A percentile compares a stretch with the other conserved stretches of the same genome.
phyloP scores from a whole-genome alignment of 2,329 filamentous ascomycete species.

The Thermothelomyces thermophilus region DNA sequence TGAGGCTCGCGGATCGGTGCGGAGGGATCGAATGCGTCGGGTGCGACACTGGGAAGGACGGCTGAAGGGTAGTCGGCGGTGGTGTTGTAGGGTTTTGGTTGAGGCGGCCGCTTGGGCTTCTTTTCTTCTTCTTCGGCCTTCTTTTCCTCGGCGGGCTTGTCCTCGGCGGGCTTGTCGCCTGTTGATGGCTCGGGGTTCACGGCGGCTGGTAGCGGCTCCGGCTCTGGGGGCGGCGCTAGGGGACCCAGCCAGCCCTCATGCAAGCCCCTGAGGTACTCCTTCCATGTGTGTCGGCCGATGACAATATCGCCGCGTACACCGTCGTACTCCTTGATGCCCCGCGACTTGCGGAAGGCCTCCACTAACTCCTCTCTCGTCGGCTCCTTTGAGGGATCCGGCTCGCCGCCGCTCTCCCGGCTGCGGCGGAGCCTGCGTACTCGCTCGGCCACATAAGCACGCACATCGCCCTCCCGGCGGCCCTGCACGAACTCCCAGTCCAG shows the following conservation, averaged over 20 bases:
- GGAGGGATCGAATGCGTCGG: conserved; percentile 65
- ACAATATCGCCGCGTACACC: conserved; percentile 79
- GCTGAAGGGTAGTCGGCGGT: conserved; percentile 65
- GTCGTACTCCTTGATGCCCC: conserved; percentile 63
- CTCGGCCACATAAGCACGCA: conserved; percentile 80
- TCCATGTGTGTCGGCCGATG: conserved; percentile 89
- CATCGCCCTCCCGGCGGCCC: conserved; percentile 85
- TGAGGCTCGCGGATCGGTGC: conserved; percentile 74
- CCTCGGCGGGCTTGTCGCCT: conserved; percentile 31
- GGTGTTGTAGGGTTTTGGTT: conserved; percentile 67
- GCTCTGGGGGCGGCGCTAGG: conserved; percentile 53
- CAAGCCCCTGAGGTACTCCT: conserved; percentile 87
- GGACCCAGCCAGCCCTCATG: conserved; percentile 97
- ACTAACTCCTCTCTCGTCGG: conserved; percentile 54
- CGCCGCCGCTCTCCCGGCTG: conserved; percentile 43
- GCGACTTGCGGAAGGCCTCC: conserved; percentile 55
- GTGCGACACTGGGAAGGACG: conserved; percentile 57
- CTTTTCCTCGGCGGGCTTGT: conserved; percentile 37
- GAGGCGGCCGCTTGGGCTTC: conserved; percentile 52
- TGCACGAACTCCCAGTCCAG: conserved; percentile 96
- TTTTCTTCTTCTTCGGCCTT: conserved; percentile 36
- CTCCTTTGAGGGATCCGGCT: conserved; percentile 39
- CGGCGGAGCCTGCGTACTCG: conserved; percentile 67
- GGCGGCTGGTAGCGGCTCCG: conserved; percentile 23
- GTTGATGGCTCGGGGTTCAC: conserved; percentile 16